Evolutionary conservation across 352 stramenopile species (phyloP), one percentile per base, ranked within the genome.

Genomic region (Globisporangium mamillatum): DNA sequence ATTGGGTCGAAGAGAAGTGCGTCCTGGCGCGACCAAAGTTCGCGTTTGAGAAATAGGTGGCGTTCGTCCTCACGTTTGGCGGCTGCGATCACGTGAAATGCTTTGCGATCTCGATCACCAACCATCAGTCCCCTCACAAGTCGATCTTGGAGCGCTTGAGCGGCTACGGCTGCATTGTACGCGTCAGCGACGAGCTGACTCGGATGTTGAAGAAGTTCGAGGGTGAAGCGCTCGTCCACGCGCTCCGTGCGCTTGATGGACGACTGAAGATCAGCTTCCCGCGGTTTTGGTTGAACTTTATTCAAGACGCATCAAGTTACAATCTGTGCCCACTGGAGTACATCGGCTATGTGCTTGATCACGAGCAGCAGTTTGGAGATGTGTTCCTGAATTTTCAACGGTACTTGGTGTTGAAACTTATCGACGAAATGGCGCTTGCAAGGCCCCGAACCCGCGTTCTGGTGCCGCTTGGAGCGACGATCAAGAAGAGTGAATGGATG

Each of bases 241-340:
- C 66, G 4, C 63, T 80, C 10, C 52, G 52, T 20, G 70, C 72
- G 7, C 32, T 62, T 5, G 8, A 59, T 1, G 59, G 60, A 3
- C 27, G 52, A 10, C 14, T 88, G 16, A 74, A 82, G 22, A 60
- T 88, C 36, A 67, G 81, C 22, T 55, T 89, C 4, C 77, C 79
- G 1, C 67, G 81, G 0, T 88, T 79, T n/a, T 72, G 73, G 0
- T n/a, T 85, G 16, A 75, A 53, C 0, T 84, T 89, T 71, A 29
- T 18, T 20, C 22, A 79, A 1, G 65, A 81, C 24, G 9, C 18
- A 24, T 8, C 9, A 2, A n/a, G 14, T 50, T 50, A 38, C 10
- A 52, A 73, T 2, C 59, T 86, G 0, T 60, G 60, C 2, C 86
- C 77, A 1, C 52, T 71, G n/a, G 70, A 83, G 24, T 73, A 82